These are phyloP conservation scores for Hypoxylon sp. DNA, from an alignment of 2,329 filamentous ascomycete genomes.

Conservation along the genomic window DNA sequence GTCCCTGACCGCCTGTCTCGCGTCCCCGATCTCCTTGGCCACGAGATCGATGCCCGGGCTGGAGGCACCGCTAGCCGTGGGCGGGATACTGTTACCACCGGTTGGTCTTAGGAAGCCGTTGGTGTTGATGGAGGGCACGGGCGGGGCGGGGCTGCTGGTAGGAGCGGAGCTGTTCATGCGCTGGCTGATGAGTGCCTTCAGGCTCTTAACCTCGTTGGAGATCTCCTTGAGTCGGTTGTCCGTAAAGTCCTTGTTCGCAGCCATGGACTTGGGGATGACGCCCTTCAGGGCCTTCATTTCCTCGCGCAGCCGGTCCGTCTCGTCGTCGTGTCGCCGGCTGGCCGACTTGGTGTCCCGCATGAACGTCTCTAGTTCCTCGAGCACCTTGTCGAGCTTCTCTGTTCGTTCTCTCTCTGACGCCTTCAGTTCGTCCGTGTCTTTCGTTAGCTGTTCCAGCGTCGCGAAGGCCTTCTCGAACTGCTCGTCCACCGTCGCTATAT, in stretches of 20 bases:
- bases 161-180: conserved; percentile 63
- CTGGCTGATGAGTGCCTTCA: conserved; percentile 87
- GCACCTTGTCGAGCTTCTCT: conserved; percentile 83
- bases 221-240: conserved; percentile 88
- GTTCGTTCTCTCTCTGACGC: conserved; percentile 87
- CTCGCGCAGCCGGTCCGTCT: conserved; percentile 86
- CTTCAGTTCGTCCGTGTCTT: conserved; percentile 92
- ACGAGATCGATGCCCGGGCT: conserved; percentile 46
- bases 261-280: conserved; percentile 88
- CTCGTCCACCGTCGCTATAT: conserved; percentile 93
- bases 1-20: conserved; percentile 55
- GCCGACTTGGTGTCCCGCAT: conserved; percentile 86
- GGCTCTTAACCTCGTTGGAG: conserved; percentile 87
- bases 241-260: conserved; percentile 87
- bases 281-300: conserved; percentile 88
- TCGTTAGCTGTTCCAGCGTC: conserved; percentile 90
- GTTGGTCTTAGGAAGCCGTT: conserved; percentile 43
- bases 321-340: conserved; percentile 86
- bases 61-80: conserved; percentile 37
- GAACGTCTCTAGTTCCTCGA: conserved; percentile 87
- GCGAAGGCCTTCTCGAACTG: conserved; percentile 94
- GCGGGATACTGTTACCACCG: conserved; percentile 33
- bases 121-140: conserved; percentile 27
- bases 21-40: conserved; percentile 52
- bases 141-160: conserved; percentile 26